Evolutionary conservation across 2,329 filamentous ascomycete species (phyloP).

Genomic region (Sclerotinia minor): DNA sequence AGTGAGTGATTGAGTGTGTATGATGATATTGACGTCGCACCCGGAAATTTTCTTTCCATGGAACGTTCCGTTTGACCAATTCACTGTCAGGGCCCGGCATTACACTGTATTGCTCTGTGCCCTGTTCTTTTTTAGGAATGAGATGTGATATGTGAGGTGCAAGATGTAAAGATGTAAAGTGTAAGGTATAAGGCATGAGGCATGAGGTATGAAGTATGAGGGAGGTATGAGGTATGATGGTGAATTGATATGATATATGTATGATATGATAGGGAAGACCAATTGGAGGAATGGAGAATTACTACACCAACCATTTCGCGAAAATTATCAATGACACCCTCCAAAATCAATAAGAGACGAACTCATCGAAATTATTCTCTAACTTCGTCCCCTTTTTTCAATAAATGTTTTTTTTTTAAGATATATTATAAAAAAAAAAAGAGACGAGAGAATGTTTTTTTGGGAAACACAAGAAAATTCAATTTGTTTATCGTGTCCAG

Average conservation of each 20-base stretch:
- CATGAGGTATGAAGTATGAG: not conserved
- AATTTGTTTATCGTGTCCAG: not conserved
- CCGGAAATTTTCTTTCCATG: conserved; percentile 24
- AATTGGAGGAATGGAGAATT: conserved; percentile 22
- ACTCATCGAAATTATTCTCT: not conserved
- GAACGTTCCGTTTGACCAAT: conserved; percentile 23
- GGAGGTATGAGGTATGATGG: not conserved
- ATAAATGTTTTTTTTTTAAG: not conserved
- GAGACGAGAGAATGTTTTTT: conserved; percentile 1
- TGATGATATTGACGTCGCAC: conserved; percentile 21
- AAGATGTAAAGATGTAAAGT: not conserved
- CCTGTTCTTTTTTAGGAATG: not conserved
- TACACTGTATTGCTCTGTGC: conserved; percentile 20
- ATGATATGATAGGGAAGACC: conserved; percentile 6
- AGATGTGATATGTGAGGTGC: not conserved
- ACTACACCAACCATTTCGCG: conserved; percentile 24
- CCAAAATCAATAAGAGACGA: not conserved
- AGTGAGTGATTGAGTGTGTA: not conserved
- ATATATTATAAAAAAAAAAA: conserved; percentile 2
- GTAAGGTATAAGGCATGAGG: too few relatives aligned
- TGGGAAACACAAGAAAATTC: not conserved
- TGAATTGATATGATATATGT: not conserved
- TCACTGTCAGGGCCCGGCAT: conserved; percentile 23
- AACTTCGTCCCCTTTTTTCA: not conserved
- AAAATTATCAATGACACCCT: conserved; percentile 4